Conservation (phyloP, 768 basidiomycete genomes). For the Suillus brevipes region DNA sequence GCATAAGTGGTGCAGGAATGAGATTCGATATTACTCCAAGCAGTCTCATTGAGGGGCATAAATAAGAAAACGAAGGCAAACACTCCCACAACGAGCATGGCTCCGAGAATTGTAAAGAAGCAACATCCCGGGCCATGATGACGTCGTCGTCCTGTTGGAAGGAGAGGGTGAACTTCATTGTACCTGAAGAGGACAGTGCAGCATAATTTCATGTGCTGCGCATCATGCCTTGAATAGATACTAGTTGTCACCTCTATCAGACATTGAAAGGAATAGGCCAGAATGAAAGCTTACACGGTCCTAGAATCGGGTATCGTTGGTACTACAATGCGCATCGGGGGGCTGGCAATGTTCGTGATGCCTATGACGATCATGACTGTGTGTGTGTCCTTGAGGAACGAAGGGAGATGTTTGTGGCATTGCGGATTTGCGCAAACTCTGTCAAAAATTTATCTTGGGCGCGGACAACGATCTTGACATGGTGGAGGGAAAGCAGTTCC, state of each 20-base stretch:
- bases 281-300: neutral
- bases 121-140: neutral
- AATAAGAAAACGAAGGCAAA: neutral
- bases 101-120: slow-evolving; percentile 4
- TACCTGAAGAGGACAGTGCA: neutral
- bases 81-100: neutral
- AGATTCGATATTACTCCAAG: slow-evolving; percentile 19
- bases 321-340: neutral
- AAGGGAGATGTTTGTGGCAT: neutral
- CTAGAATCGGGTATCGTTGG: neutral
- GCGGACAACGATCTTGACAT: slow-evolving; percentile 24
- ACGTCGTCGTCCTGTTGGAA: neutral
- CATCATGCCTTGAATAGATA: neutral
- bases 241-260: neutral
- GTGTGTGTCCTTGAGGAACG: neutral
- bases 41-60: slow-evolving; percentile 3
- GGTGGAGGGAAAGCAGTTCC: slow-evolving; percentile 17
- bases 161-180: neutral
- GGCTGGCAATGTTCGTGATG: neutral
- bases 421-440: slow-evolving; percentile 16
- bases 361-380: neutral
- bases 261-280: neutral
- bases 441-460: slow-evolving; percentile 28
- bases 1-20: slow-evolving; percentile 29
- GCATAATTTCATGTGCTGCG: no score